Base-by-base conservation (phyloP, 192 early-diverging fungal genomes). In the Coemansia sp. region DNA sequence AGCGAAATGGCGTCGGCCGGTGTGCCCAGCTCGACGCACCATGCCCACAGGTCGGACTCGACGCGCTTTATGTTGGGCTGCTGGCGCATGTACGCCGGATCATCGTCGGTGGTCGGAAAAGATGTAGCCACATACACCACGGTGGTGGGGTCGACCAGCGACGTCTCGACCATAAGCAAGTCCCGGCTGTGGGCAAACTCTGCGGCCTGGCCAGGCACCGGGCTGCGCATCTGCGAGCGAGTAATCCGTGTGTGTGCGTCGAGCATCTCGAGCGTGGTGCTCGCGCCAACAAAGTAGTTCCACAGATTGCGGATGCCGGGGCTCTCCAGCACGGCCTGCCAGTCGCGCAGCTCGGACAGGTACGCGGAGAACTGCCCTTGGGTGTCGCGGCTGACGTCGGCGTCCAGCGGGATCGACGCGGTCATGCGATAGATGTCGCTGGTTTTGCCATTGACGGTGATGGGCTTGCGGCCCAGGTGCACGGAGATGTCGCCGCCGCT, bases 291-390 rank as follows among this genome's bases (percentile, higher is more conserved):
- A 48, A 62, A 77, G 40, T 77, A 62, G 67, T 77, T 77, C 74
- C 74, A 77, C 43, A 50, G 29, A 25, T 50, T 53, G n/a, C 74
- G 74, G 27, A 77, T 46, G 15, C 67, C 74, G 1, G 74, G 74
- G 32, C 74, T 62, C 44, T 77, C 74, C 23, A 77, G 50, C 14
- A 70, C 62, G 2, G 67, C 67, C 52, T 77, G 74, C 74, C 74
- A 77, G 59, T 77, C 74, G 38, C 74, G 74, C 38, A 77, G 67
- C 32, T 77, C 74, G 1, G 67, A 70, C 3, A 70, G 34, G 28
- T 77, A 70, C 11, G 67, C 55, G 0, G 73, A 62, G 25, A 65
- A 66, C 26, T 49, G 50, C 4, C 74, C 74, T 56, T 70, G 67
- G n/a, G 73, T 66, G 40, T 70, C 67, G 5, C 44, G 43, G 38